These are phyloP conservation scores for Fusarium sp. DNA, from an alignment of 2,329 filamentous ascomycete species.

Conservation along the genomic window DNA sequence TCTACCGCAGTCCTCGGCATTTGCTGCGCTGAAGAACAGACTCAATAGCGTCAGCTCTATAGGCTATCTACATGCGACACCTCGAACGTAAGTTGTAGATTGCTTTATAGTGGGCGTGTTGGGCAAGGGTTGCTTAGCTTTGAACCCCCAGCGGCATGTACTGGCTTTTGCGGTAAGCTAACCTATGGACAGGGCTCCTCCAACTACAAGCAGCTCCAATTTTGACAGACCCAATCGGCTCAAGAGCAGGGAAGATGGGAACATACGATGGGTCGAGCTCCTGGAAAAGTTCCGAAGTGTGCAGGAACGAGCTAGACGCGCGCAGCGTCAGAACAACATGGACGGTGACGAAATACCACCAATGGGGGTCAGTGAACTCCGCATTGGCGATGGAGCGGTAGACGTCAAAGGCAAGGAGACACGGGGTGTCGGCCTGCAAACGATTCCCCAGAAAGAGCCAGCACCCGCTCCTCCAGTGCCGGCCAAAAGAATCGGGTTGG, in stretches of 20 bases:
- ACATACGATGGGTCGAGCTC: slow-evolving; percentile 90
- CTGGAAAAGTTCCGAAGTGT: slow-evolving; percentile 93
- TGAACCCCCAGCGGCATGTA: background rate
- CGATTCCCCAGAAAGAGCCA: slow-evolving; percentile 60
- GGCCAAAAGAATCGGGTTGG: slow-evolving; percentile 69
- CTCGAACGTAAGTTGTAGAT: slow-evolving; percentile 67
- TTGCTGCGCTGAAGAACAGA: slow-evolving; percentile 94
- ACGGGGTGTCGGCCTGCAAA: slow-evolving; percentile 47
- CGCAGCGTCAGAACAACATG: slow-evolving; percentile 64
- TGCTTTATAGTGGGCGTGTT: background rate
- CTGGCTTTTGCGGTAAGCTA: background rate
- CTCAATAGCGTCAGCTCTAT: slow-evolving; percentile 98
- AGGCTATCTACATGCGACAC: slow-evolving; percentile 87
- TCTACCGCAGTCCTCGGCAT: slow-evolving; percentile 95
- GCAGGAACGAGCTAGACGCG: slow-evolving; percentile 82
- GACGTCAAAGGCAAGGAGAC: slow-evolving; percentile 54
- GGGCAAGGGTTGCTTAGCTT: background rate
- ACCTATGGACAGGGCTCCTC: slow-evolving; percentile 49
- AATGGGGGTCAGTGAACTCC: slow-evolving; percentile 54
- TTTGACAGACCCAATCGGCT: slow-evolving; percentile 80
- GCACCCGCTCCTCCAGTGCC: slow-evolving; percentile 51
- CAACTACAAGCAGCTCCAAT: slow-evolving; percentile 59
- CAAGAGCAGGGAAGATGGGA: slow-evolving; percentile 81
- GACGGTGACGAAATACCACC: slow-evolving; percentile 59
- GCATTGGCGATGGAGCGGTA: slow-evolving; percentile 52